Percentiles rank a stretch among this genome's conserved stretches.
Conservation (phyloP, 139 green algal genomes). For the Chlamydomonas sphaeroides region DNA sequence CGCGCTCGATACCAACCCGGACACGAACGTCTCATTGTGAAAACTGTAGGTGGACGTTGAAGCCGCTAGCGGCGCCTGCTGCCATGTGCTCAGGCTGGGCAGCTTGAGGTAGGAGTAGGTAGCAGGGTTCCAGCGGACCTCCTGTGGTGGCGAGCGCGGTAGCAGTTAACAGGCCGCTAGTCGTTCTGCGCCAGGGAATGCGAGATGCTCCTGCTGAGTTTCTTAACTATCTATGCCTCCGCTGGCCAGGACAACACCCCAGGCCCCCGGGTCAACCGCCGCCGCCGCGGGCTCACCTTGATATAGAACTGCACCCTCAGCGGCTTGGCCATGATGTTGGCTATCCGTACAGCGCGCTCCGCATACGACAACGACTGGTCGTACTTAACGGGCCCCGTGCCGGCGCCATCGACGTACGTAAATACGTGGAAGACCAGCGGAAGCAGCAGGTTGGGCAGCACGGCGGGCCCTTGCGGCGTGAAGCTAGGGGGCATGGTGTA, state of each 20-base stretch:
- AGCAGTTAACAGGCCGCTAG: too few relatives aligned
- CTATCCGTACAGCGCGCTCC: background rate
- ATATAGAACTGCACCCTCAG: background rate
- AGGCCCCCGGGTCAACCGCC: too few relatives aligned
- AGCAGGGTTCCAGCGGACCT: background rate
- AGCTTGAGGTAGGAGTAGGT: slow-evolving; percentile 16
- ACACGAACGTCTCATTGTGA: too few relatives aligned
- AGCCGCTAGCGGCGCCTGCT: background rate
- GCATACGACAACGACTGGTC: background rate
- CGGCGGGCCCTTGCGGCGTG: too few relatives aligned
- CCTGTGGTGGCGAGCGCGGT: slow-evolving; percentile 14
- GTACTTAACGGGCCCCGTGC: background rate
- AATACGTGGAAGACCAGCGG: slow-evolving; percentile 31
- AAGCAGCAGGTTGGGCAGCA: too few relatives aligned
- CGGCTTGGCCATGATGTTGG: slow-evolving; percentile 18
- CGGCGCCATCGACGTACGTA: background rate
- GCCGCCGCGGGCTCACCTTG: slow-evolving; percentile 1
- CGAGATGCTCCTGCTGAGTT: too few relatives aligned
- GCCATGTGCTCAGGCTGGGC: background rate
- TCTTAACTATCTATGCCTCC: too few relatives aligned
- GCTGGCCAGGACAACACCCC: too few relatives aligned
- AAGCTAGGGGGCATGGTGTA: too few relatives aligned
- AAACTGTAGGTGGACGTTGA: background rate
- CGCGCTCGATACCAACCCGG: too few relatives aligned
- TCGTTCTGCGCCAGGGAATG: too few relatives aligned